Evolutionary conservation across 768 basidiomycete genomes (phyloP).

Genomic region (Rhizopogon roseolus): DNA sequence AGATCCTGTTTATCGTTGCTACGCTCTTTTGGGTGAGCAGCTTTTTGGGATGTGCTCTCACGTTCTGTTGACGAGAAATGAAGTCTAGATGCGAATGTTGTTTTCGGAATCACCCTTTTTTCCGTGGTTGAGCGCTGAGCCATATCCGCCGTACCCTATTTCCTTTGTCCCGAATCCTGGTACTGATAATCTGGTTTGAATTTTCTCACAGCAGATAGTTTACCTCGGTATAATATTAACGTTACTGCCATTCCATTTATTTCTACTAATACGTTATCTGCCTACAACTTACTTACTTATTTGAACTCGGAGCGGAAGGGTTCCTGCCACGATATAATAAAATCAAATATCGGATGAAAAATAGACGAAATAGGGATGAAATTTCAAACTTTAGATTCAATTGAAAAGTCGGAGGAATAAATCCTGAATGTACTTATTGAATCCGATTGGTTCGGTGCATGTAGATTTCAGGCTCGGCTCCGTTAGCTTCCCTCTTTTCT

Average conservation of each 20-base stretch:
- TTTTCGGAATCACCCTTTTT: slow-evolving; percentile 11
- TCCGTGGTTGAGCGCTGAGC: slow-evolving; percentile 11
- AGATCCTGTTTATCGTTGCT: slow-evolving; percentile 9
- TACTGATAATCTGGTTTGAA: slow-evolving; percentile 3
- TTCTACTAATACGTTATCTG: not conserved
- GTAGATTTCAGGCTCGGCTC: slow-evolving; percentile 40
- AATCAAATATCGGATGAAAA: slow-evolving; percentile 24
- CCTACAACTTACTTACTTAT: not conserved
- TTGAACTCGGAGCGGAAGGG: no score
- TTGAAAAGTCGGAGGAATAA: not conserved
- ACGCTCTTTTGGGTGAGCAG: slow-evolving; percentile 8
- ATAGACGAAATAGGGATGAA: slow-evolving; percentile 9
- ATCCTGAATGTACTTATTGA: slow-evolving; percentile 5
- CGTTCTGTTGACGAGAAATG: slow-evolving; percentile 12
- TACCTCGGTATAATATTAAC: slow-evolving; percentile 7
- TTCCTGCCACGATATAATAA: slow-evolving; percentile 9
- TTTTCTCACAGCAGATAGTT: not conserved
- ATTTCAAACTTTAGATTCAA: not conserved
- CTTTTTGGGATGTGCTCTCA: slow-evolving; percentile 8
- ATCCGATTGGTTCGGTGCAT: slow-evolving; percentile 69
- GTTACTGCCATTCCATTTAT: not conserved
- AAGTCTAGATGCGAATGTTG: slow-evolving; percentile 12
- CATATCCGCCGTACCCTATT: slow-evolving; percentile 11
- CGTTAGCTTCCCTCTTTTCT: slow-evolving; percentile 38
- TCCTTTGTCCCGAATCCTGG: slow-evolving; percentile 3